These are phyloP conservation scores for Persicaria tinctoria DNA, from an alignment of 148 eudicot genomes.

Conservation along the genomic window DNA sequence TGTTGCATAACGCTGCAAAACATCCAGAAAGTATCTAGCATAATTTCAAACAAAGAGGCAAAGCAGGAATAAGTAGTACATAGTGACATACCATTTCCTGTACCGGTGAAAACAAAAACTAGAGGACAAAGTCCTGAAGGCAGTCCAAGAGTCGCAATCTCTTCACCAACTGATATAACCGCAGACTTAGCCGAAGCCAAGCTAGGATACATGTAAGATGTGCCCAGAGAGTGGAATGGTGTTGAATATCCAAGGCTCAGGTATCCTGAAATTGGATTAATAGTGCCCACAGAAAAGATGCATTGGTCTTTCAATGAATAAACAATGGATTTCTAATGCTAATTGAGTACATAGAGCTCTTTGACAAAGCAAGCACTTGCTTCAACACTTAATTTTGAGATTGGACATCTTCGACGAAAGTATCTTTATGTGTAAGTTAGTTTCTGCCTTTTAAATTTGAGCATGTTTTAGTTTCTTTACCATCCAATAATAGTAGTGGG, in stretches of 20 bases:
- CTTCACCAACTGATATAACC: conserved; percentile 91
- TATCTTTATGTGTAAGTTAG: background rate
- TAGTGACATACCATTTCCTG: conserved; percentile 75
- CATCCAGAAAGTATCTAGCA: background rate
- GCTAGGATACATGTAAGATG: conserved; percentile 95
- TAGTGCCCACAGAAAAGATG: background rate
- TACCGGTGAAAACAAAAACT: conserved; percentile 90
- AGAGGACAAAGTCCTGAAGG: conserved; percentile 86
- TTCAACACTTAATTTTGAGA: background rate
- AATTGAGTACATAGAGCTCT: background rate
- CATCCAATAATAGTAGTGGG: background rate
- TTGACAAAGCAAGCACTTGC: background rate
- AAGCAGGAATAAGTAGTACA: background rate
- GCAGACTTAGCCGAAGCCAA: conserved; percentile 97
- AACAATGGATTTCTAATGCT: background rate
- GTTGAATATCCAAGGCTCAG: conserved; percentile 89
- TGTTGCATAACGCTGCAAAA: background rate
- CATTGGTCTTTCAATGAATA: background rate
- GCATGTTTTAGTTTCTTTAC: background rate
- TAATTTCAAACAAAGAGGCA: background rate
- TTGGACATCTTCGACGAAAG: background rate
- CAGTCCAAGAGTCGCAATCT: conserved; percentile 77
- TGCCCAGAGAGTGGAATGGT: conserved; percentile 82
- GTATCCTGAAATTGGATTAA: conserved; percentile 46
- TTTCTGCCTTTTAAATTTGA: background rate